Percentiles rank a stretch among this genome's conserved stretches.
Evolutionary conservation across 139 green algal genomes (phyloP).

Genomic region (Auxenochlorella protothecoides): DNA sequence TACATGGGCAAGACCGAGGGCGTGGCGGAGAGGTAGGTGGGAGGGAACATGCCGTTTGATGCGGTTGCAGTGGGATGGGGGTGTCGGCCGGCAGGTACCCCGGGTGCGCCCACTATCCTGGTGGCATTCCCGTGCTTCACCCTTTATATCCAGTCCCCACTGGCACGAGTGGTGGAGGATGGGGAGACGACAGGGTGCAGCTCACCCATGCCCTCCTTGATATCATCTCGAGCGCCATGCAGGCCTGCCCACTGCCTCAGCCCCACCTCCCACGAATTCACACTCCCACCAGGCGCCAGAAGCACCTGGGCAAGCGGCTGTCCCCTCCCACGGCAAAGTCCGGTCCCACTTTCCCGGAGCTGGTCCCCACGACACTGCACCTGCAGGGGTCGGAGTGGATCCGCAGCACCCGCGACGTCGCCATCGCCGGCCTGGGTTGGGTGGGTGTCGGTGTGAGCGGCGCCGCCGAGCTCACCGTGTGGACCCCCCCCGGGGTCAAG

Average conservation of each 20-base stretch:
- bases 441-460: conserved; percentile 69
- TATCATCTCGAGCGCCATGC: conserved; percentile 10
- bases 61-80: background rate
- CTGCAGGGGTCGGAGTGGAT: conserved; percentile 39
- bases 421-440: conserved; percentile 81
- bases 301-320: background rate
- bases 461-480: conserved; percentile 60
- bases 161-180: no score
- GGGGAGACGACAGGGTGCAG: no score
- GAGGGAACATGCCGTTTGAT: background rate
- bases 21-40: conserved; percentile 40
- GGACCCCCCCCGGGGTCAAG: conserved; percentile 59
- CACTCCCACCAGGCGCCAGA: background rate
- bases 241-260: conserved; percentile 48
- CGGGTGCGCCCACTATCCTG: conserved; percentile 5
- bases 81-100: background rate
- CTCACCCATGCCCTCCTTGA: no score
- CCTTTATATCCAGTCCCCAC: no score
- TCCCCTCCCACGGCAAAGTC: background rate
- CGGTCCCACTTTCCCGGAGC: conserved; percentile 13
- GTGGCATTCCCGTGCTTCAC: no score
- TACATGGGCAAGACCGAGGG: conserved; percentile 79
- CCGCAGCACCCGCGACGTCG: conserved; percentile 42
- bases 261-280: conserved; percentile 34
- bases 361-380: conserved; percentile 25